Evolutionary conservation across 164 flowering plant species (phyloP).

Genomic region (Chloranthus sessilifolius): DNA sequence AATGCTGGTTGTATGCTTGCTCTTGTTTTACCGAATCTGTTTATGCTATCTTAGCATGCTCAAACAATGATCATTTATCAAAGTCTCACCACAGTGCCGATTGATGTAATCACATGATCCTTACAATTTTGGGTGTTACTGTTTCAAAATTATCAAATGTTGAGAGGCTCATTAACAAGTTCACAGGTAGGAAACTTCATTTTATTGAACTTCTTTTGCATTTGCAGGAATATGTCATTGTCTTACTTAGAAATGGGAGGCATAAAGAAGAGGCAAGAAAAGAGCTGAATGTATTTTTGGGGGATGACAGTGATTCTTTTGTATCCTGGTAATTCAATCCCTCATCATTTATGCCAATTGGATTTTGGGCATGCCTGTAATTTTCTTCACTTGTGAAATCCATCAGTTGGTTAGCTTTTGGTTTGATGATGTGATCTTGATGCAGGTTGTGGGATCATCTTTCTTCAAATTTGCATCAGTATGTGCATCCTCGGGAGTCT

Average conservation of each 20-base stretch:
- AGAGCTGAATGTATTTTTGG: slow-evolving; percentile 89
- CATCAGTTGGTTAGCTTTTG: not conserved
- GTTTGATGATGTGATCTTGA: not conserved
- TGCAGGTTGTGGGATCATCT: slow-evolving; percentile 96
- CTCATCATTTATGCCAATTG: not conserved
- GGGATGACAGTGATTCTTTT: slow-evolving; percentile 76
- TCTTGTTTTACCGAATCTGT: no score
- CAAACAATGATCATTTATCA: no score
- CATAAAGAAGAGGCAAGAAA: slow-evolving; percentile 73
- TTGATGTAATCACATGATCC: not conserved
- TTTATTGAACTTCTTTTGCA: no score
- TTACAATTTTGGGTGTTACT: not conserved
- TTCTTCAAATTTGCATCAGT: slow-evolving; percentile 47
- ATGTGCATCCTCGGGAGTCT: slow-evolving; percentile 42
- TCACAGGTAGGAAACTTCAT: no score
- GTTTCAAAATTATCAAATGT: no score
- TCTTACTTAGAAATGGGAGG: slow-evolving; percentile 85
- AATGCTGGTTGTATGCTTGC: no score
- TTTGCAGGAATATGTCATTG: slow-evolving; percentile 91
- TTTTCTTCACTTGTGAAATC: not conserved
- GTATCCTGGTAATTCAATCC: slow-evolving; percentile 57
- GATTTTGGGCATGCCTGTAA: no score
- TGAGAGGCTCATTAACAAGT: no score
- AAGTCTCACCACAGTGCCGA: not conserved
- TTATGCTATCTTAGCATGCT: no score